A percentile compares a stretch with the other conserved stretches of the same genome.
Evolutionary conservation across 495 filamentous ascomycete species (phyloP).

Genomic region (Daldinia vernicosa): DNA sequence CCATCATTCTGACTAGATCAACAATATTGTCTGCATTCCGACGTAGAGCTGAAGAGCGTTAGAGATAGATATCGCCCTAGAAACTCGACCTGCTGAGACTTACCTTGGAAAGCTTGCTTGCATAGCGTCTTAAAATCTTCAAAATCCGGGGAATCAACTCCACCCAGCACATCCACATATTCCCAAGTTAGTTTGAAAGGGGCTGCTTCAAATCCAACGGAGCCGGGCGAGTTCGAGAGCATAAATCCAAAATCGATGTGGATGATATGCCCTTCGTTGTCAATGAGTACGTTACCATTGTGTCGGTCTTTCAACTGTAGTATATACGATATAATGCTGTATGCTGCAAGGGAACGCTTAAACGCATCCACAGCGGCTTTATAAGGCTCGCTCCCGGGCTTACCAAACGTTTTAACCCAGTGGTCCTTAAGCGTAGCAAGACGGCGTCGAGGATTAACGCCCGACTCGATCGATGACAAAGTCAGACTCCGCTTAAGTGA

Average conservation of each 20-base stretch:
- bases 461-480: slow-evolving; percentile 69
- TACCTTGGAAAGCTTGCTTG: slow-evolving; percentile 78
- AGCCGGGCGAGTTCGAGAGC: slow-evolving; percentile 79
- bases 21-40: slow-evolving; percentile 76
- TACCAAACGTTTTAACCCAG: slow-evolving; percentile 77
- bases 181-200: slow-evolving; percentile 83
- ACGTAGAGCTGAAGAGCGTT: slow-evolving; percentile 62
- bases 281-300: slow-evolving; percentile 81
- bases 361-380: slow-evolving; percentile 73
- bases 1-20: slow-evolving; percentile 79
- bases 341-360: slow-evolving; percentile 73
- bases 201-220: slow-evolving; percentile 79
- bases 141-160: slow-evolving; percentile 67
- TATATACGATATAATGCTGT: slow-evolving; percentile 79
- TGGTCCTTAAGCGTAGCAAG: slow-evolving; percentile 80
- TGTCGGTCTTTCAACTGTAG: slow-evolving; percentile 83
- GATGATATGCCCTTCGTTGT: slow-evolving; percentile 80
- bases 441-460: slow-evolving; percentile 69
- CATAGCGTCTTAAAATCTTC: slow-evolving; percentile 73
- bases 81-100: slow-evolving; percentile 23
- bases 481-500: slow-evolving; percentile 79
- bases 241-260: slow-evolving; percentile 88
- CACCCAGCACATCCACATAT: slow-evolving; percentile 79
- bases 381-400: slow-evolving; percentile 68
- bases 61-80: slow-evolving; percentile 1